Conservation (phyloP, 441 rosid species). For the Raphanus hybrid region DNA sequence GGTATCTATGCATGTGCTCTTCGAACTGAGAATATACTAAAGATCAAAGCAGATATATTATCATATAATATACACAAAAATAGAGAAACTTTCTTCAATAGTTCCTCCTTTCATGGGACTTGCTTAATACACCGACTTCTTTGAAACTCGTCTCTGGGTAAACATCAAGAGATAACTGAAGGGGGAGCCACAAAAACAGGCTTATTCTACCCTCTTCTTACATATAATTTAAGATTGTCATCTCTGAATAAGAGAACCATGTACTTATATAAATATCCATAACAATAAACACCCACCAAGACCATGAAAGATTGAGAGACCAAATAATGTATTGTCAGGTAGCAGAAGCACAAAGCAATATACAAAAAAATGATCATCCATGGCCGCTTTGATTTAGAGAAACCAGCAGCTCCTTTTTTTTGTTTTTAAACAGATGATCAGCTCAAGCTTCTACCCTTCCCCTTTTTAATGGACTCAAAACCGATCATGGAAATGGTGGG, state of each 20-base stretch:
- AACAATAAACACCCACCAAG: slow-evolving; percentile 42
- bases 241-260: slow-evolving; percentile 23
- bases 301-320: slow-evolving; percentile 54
- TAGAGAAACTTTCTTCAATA: background rate
- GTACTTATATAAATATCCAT: slow-evolving; percentile 8
- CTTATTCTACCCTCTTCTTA: slow-evolving; percentile 31
- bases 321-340: background rate
- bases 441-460: slow-evolving; percentile 41
- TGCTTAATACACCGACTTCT: background rate
- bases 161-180: slow-evolving; percentile 21
- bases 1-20: background rate
- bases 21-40: no score
- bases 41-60: background rate
- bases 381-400: slow-evolving; percentile 62
- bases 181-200: slow-evolving; percentile 43
- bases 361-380: slow-evolving; percentile 79
- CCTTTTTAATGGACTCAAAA: slow-evolving; percentile 27
- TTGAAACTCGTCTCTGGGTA: slow-evolving; percentile 5
- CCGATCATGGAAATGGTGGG: slow-evolving; percentile 47
- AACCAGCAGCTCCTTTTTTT: slow-evolving; percentile 65
- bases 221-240: slow-evolving; percentile 24
- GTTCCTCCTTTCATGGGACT: no score
- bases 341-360: slow-evolving; percentile 48
- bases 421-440: slow-evolving; percentile 58
- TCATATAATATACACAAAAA: no score